phyloP scores from a whole-genome alignment of 129 eudicot species.

The Logfia minima region DNA sequence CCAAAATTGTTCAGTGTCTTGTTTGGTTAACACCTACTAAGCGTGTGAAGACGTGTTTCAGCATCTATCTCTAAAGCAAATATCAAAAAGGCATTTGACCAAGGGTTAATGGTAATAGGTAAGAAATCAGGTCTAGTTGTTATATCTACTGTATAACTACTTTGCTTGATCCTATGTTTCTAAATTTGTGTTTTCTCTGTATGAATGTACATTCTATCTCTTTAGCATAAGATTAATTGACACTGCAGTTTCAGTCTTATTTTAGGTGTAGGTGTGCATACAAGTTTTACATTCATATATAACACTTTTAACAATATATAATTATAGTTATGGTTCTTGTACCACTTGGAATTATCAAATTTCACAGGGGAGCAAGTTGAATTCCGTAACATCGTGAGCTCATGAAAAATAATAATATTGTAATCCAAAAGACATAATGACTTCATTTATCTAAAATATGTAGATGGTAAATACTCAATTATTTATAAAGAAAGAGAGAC shows the following conservation, averaged over 20 bases:
- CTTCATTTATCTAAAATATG: slow-evolving; percentile 23
- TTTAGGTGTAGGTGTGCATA: background rate
- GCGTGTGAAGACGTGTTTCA: no score
- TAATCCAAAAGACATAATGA: slow-evolving; percentile 9
- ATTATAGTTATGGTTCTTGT: background rate
- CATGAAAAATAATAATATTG: background rate
- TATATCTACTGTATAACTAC: no score
- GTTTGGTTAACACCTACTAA: background rate
- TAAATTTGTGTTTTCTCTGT: no score
- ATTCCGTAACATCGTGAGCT: slow-evolving; percentile 9
- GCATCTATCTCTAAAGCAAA: no score
- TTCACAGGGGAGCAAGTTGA: background rate
- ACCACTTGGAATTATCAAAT: background rate
- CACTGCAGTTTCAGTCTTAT: background rate
- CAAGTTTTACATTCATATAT: background rate
- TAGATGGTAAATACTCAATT: slow-evolving; percentile 5
- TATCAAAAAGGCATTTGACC: no score
- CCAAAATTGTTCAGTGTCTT: background rate
- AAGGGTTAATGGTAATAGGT: no score
- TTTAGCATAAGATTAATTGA: background rate
- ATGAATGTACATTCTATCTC: background rate
- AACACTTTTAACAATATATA: background rate
- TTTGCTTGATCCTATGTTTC: no score
- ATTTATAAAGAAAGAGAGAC: slow-evolving; percentile 24
- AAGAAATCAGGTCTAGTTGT: no score